A percentile compares a stretch with the other conserved stretches of the same genome.
These are phyloP conservation scores for Trametes sanguinea DNA, from an alignment of 768 basidiomycete genomes.

Conservation along the genomic window DNA sequence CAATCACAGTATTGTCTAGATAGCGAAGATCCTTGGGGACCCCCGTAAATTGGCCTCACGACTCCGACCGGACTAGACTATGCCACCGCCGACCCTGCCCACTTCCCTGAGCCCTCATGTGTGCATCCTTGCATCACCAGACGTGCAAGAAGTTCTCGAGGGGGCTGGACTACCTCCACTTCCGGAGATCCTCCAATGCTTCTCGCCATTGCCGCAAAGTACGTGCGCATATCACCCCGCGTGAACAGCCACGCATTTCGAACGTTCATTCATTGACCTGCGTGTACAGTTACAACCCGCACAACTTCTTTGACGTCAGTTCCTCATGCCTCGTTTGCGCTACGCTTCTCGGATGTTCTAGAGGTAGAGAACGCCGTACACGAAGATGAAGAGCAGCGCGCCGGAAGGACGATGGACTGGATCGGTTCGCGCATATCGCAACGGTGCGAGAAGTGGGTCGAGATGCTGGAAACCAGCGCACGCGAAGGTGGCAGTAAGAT, in stretches of 20 bases:
- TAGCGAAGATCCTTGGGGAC: background rate
- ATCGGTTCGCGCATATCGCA: constrained; percentile 69
- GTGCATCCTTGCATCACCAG: constrained; percentile 70
- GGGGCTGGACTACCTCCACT: constrained; percentile 65
- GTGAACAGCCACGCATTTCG: background rate
- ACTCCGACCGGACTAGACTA: constrained; percentile 1
- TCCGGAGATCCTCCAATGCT: constrained; percentile 77
- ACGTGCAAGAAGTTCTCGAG: constrained; percentile 63
- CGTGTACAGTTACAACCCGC: constrained; percentile 66
- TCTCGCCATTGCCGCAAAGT: constrained; percentile 84
- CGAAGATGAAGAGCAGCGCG: constrained; percentile 79
- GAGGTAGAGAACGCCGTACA: constrained; percentile 74
- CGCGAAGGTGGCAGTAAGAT: constrained; percentile 35
- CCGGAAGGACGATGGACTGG: constrained; percentile 84
- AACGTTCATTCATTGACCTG: constrained; percentile 7
- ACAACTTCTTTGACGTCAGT: constrained; percentile 73
- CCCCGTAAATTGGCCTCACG: background rate
- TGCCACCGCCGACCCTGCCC: constrained; percentile 59
- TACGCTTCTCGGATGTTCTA: constrained; percentile 75
- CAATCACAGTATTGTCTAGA: background rate
- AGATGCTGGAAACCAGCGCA: constrained; percentile 54
- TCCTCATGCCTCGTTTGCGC: constrained; percentile 67
- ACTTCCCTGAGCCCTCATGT: constrained; percentile 81
- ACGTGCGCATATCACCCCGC: constrained; percentile 22
- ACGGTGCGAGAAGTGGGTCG: constrained; percentile 70